Evolutionary conservation across 129 eudicot species (phyloP).

Genomic region (Artemisia annua): DNA sequence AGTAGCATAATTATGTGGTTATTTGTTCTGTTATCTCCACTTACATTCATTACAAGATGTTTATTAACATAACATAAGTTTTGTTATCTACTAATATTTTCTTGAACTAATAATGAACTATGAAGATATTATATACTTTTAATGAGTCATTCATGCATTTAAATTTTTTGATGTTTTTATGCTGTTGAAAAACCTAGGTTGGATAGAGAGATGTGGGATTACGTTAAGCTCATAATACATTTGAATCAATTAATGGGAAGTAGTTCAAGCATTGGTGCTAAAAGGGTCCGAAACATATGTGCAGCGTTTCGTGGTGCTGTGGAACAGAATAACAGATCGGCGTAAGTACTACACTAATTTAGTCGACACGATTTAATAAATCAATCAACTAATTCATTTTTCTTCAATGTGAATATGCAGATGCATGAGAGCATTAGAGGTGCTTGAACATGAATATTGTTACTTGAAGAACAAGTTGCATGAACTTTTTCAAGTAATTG

Average conservation of each 20-base stretch:
- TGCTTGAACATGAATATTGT: constrained; percentile 86
- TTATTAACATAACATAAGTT: too few species aligned
- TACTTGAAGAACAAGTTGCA: constrained; percentile 90
- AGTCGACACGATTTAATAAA: background rate
- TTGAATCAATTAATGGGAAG: constrained; percentile 93
- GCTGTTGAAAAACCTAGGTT: constrained; percentile 30
- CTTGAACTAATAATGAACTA: too few species aligned
- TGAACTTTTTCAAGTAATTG: constrained; percentile 82
- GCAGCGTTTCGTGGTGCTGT: constrained; percentile 86
- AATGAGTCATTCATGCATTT: too few species aligned
- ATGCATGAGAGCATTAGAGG: constrained; percentile 81
- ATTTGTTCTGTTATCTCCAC: too few species aligned
- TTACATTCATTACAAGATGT: too few species aligned
- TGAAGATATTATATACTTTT: too few species aligned
- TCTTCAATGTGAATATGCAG: constrained; percentile 35
- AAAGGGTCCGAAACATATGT: constrained; percentile 77
- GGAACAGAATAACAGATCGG: constrained; percentile 71
- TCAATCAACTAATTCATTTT: background rate
- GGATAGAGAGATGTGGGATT: constrained; percentile 75
- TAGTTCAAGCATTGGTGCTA: constrained; percentile 98
- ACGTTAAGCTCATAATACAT: constrained; percentile 78
- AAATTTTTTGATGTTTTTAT: too few species aligned
- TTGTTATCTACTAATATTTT: too few species aligned
- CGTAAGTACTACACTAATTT: constrained; percentile 34
- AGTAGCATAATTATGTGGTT: too few species aligned